Evolutionary conservation across 805 yeast genomes (phyloP).

Genomic region (Metschnikowia chrysomelidarum): DNA sequence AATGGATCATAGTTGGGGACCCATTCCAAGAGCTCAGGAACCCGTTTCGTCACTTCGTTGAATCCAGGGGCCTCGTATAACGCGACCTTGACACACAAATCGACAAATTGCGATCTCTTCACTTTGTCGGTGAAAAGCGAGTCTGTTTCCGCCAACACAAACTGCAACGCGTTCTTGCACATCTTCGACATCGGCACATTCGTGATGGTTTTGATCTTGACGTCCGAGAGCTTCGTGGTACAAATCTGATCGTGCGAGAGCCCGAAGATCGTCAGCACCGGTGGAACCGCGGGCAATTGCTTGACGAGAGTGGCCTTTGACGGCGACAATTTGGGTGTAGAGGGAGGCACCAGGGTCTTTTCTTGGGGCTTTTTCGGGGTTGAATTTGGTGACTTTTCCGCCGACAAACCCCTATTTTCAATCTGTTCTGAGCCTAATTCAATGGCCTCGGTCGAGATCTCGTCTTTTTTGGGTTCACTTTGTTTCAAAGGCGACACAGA

Average conservation of each 20-base stretch:
- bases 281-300: conserved; percentile 29
- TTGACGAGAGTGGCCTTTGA: conserved; percentile 13
- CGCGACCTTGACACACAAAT: conserved; percentile 34
- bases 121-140: conserved; percentile 24
- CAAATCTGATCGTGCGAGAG: conserved; percentile 35
- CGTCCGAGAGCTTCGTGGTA: conserved; percentile 31
- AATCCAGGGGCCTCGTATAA: conserved; percentile 37
- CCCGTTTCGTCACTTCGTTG: conserved; percentile 23
- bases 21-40: conserved; percentile 28
- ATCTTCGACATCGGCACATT: conserved; percentile 32
- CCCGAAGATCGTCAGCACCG: conserved; percentile 38
- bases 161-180: conserved; percentile 27
- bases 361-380: neutral
- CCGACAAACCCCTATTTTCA: no score
- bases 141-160: conserved; percentile 24
- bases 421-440: no score
- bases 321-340: conserved; percentile 6
- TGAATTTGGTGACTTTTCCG: neutral
- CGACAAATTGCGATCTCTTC: conserved; percentile 24
- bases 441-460: conserved; percentile 1
- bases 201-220: conserved; percentile 35
- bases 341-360: conserved; percentile 1
- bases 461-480: neutral
- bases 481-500: neutral
- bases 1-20: conserved; percentile 32